These are phyloP conservation scores for Tetraselmis striata DNA, from an alignment of 139 green algal genomes.

Conservation along the genomic window DNA sequence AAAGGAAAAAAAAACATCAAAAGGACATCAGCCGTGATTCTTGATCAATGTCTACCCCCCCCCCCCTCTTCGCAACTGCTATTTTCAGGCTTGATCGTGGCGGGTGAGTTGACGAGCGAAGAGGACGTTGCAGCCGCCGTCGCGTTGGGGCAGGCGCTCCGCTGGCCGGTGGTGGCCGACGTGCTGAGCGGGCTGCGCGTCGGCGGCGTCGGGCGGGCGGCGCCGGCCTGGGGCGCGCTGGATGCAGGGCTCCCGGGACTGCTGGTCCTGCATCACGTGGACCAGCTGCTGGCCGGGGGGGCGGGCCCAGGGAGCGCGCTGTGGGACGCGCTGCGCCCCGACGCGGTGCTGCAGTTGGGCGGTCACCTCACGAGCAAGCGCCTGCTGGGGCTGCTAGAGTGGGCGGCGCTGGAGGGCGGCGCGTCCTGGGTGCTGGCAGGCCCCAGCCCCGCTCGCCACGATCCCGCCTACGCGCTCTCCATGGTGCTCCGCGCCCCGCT, in stretches of 20 bases:
- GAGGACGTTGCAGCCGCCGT: constrained; percentile 50
- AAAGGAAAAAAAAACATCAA: no score
- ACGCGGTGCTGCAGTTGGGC: constrained; percentile 78
- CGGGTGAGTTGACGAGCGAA: constrained; percentile 52
- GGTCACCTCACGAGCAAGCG: constrained; percentile 81
- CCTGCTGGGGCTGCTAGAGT: constrained; percentile 72
- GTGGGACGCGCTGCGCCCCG: constrained; percentile 57
- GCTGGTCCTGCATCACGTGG: constrained; percentile 54
- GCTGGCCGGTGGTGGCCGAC: constrained; percentile 84
- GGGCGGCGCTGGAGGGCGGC: constrained; percentile 26
- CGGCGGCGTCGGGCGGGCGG: constrained; percentile 16
- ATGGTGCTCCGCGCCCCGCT: neutral
- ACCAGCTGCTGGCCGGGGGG: constrained; percentile 65
- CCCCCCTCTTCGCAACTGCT: no score
- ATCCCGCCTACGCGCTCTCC: constrained; percentile 66
- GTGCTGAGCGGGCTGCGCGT: constrained; percentile 71
- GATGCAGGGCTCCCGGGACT: neutral
- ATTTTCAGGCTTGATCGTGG: constrained; percentile 81
- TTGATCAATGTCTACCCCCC: no score
- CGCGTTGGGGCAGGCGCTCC: constrained; percentile 44
- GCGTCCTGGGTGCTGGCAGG: constrained; percentile 43
- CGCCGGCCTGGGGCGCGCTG: neutral
- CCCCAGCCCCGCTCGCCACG: constrained; percentile 45
- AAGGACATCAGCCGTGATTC: no score
- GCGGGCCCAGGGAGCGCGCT: constrained; percentile 15